Percentiles rank a stretch among this genome's conserved stretches.
phyloP scores from a whole-genome alignment of 306 rosid species.

The Abrus pulchellus region DNA sequence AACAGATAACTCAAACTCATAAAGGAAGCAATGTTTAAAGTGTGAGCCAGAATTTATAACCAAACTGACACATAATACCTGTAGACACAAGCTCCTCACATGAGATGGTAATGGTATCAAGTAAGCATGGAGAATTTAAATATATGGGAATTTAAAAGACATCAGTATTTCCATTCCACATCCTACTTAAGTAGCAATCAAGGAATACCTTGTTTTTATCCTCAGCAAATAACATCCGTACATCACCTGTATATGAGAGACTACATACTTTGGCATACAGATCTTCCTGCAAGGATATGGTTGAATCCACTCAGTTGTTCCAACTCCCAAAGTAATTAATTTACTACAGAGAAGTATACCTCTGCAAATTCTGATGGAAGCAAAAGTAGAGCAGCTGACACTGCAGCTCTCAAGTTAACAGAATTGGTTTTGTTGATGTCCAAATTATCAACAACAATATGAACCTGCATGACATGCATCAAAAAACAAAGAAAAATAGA shows the following conservation, averaged over 20 bases:
- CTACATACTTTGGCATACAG: conserved; percentile 92
- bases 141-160: conserved; percentile 24
- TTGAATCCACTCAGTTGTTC: conserved; percentile 42
- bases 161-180: conserved; percentile 34
- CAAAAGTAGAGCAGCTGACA: conserved; percentile 89
- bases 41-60: conserved; percentile 8
- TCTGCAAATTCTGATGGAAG: conserved; percentile 83
- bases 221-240: conserved; percentile 97
- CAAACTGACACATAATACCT: conserved; percentile 32
- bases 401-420: conserved; percentile 84
- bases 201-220: conserved; percentile 84
- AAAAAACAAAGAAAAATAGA: neutral
- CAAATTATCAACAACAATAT: conserved; percentile 72
- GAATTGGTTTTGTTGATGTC: conserved; percentile 63
- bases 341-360: conserved; percentile 62
- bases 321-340: conserved; percentile 40
- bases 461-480: conserved; percentile 66
- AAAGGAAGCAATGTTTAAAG: conserved; percentile 6
- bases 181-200: conserved; percentile 35
- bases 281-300: conserved; percentile 72
- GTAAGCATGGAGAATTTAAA: conserved; percentile 26
- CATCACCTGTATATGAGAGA: conserved; percentile 88
- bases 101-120: conserved; percentile 8
- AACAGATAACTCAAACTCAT: conserved; percentile 14
- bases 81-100: conserved; percentile 23